These are phyloP conservation scores for Wickerhamomyces silvicola DNA, from an alignment of 805 yeast species.

Conservation along the genomic window DNA sequence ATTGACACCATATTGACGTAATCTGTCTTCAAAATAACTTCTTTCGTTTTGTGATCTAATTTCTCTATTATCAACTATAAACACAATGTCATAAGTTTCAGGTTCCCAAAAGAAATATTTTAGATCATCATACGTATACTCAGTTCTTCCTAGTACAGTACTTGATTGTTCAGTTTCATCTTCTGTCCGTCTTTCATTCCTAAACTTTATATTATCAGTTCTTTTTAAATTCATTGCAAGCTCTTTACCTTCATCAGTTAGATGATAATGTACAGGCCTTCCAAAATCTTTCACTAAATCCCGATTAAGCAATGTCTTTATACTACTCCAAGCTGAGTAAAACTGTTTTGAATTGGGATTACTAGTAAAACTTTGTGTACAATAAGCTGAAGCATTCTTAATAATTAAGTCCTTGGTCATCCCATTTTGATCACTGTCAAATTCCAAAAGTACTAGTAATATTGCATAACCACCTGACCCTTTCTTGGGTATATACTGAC, in stretches of 20 bases:
- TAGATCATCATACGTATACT: slow-evolving; percentile 2
- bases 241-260: slow-evolving; percentile 65
- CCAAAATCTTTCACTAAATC: slow-evolving; percentile 53
- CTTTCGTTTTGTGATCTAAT: slow-evolving; percentile 62
- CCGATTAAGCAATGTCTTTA: slow-evolving; percentile 55
- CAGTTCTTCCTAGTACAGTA: too few relatives aligned
- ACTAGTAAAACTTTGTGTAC: slow-evolving; percentile 50
- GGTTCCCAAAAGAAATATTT: slow-evolving; percentile 49
- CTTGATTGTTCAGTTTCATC: too few relatives aligned
- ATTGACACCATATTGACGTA: slow-evolving; percentile 41
- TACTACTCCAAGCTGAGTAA: slow-evolving; percentile 71
- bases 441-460: slow-evolving; percentile 47
- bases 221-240: slow-evolving; percentile 52
- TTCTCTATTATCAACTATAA: slow-evolving; percentile 79
- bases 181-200: slow-evolving; percentile 19
- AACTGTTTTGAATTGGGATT: slow-evolving; percentile 57
- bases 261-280: slow-evolving; percentile 49
- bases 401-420: slow-evolving; percentile 56
- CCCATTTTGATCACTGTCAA: slow-evolving; percentile 47
- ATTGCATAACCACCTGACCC: slow-evolving; percentile 86
- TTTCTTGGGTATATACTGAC: slow-evolving; percentile 60
- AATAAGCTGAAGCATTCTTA: slow-evolving; percentile 44
- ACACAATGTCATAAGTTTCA: slow-evolving; percentile 49
- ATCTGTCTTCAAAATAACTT: slow-evolving; percentile 55
- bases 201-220: slow-evolving; percentile 34